Base-by-base conservation (phyloP, 2,329 filamentous ascomycete species). In the Penicillium sp. region DNA sequence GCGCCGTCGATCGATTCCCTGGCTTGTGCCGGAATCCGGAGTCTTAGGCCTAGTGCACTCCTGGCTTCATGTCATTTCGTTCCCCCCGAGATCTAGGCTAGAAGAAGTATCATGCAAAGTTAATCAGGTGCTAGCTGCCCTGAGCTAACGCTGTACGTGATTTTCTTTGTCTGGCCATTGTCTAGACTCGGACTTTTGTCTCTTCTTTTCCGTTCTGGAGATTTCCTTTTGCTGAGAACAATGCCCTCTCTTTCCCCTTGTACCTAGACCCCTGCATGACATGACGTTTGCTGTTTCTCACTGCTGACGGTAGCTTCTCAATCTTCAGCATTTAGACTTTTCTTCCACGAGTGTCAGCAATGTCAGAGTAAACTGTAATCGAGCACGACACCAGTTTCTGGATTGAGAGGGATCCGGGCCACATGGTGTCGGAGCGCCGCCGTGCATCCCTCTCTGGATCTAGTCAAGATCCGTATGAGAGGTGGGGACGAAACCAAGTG, bases 1-100 rank as follows among this genome's bases (percentile, higher is more conserved):
- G 41, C 49, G 31, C 29, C 13, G 53, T 50, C 41, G 53, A 58
- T 54, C 52, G 35, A 55, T 59, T 59, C 56, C 58, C 44, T 33
- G 45, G 44, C 52, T 41, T 26, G 52, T 52, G 43, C 48, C 33
- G 26, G 33, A 41, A 39, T 43, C 48, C 39, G 44, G 26, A 49
- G 47, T 37, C 21, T 49, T 7, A 19, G 16, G 35, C 16, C 35
- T n/a, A 39, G n/a, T 39, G 16, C 19, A 22, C 5, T 41, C 19
- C 19, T 41, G 19, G n/a, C 19, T 22, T 22, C 19, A 41, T 41
- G n/a, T 41, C 19, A 21, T 22, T 41, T 41, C 39, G 5, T 13
- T 19, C 21, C 39, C 19, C 22, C 39, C 39, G 39, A 41, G 39
- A 41, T 41, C 39, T 41, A 41, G 19, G 19, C 39, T 41, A 41